Evolutionary conservation across 495 filamentous ascomycete genomes (phyloP).

Genomic region (Lepraria neglecta): DNA sequence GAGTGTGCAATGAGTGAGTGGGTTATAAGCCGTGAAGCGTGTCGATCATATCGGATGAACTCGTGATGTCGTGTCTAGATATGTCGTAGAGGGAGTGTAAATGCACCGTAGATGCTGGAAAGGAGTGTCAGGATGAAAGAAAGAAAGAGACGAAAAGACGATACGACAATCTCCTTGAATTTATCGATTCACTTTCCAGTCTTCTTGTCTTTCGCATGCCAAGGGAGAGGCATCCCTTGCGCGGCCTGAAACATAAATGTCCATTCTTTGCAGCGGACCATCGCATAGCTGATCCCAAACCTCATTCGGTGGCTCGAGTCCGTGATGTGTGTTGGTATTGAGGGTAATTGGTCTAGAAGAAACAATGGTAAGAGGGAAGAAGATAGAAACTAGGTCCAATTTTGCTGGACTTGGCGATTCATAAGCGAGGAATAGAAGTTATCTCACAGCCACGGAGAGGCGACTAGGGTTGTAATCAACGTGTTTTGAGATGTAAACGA

Average conservation of each 20-base stretch:
- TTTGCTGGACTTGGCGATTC: not conserved
- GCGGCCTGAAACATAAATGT: not conserved
- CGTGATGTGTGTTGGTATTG: no score
- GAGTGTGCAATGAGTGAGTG: not conserved
- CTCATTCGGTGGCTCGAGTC: no score
- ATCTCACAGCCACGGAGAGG: not conserved
- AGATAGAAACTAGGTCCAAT: no score
- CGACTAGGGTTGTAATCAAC: not conserved
- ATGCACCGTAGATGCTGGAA: not conserved
- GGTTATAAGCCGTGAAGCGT: not conserved
- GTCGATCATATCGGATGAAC: no score
- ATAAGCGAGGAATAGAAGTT: not conserved
- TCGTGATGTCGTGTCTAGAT: not conserved
- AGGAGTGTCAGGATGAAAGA: not conserved
- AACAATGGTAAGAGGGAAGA: no score
- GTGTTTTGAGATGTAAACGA: not conserved
- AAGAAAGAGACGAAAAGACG: not conserved
- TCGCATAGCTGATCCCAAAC: no score
- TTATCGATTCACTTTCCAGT: not conserved
- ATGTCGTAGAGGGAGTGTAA: not conserved
- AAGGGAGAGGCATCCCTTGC: constrained; percentile 1
- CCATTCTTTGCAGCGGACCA: not conserved
- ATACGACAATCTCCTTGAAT: not conserved
- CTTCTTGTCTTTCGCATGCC: not conserved
- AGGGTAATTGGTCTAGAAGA: no score